phyloP scores from a whole-genome alignment of 495 filamentous ascomycete genomes.

The Penicillium fimorum region DNA sequence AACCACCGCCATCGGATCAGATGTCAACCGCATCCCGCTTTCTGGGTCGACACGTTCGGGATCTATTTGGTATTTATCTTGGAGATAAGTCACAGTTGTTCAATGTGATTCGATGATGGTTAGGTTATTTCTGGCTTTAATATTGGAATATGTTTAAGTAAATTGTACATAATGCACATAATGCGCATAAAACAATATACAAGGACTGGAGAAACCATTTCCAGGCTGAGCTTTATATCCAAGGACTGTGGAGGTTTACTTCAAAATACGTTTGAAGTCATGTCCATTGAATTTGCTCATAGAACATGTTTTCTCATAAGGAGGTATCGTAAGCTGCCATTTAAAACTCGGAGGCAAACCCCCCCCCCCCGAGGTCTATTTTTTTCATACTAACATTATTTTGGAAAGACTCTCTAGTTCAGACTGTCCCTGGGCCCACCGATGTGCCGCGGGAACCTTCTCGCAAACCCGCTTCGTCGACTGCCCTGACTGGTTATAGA shows the following conservation, averaged over 20 bases:
- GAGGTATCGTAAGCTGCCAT: background rate
- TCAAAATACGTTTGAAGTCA: background rate
- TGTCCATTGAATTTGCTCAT: background rate
- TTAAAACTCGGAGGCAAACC: background rate
- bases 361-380: background rate
- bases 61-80: background rate
- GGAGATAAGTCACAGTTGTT: background rate
- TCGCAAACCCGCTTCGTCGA: constrained; percentile 36
- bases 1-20: background rate
- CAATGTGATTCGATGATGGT: background rate
- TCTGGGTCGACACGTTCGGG: background rate
- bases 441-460: constrained; percentile 37
- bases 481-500: constrained; percentile 44
- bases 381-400: background rate
- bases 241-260: background rate
- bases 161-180: constrained; percentile 5
- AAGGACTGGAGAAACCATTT: background rate
- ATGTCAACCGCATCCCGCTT: background rate
- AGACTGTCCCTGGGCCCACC: constrained; percentile 45
- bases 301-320: background rate
- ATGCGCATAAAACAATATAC: background rate
- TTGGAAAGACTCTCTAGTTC: constrained; percentile 20
- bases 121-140: background rate
- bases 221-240: background rate
- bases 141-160: background rate